Conservation (phyloP, 768 basidiomycete genomes). For the Daedaleopsis sinensis region DNA sequence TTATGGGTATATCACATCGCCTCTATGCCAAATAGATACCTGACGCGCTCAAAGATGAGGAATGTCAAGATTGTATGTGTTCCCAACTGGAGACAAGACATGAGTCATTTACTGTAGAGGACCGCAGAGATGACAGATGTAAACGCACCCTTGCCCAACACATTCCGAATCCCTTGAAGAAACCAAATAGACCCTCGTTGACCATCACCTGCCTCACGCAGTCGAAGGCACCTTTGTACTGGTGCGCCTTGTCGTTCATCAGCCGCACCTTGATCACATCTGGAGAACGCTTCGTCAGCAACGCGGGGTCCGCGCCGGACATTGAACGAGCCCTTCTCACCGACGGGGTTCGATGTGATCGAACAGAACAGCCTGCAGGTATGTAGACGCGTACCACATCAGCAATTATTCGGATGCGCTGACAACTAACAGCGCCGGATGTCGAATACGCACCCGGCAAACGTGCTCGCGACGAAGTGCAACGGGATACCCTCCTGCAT, state of each 20-base stretch:
- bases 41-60: constrained; percentile 37
- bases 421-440: too few relatives aligned
- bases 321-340: constrained; percentile 16
- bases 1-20: constrained; percentile 29
- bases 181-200: constrained; percentile 36
- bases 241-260: constrained; percentile 40
- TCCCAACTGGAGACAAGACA: constrained; percentile 31
- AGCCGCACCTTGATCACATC: constrained; percentile 42
- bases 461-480: constrained; percentile 36
- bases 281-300: neutral
- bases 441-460: constrained; percentile 33
- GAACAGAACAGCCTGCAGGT: constrained; percentile 36
- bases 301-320: neutral
- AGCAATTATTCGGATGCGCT: neutral
- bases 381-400: neutral
- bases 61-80: constrained; percentile 40
- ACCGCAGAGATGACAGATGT: neutral
- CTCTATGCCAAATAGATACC: constrained; percentile 34
- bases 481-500: constrained; percentile 39
- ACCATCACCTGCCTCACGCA: constrained; percentile 34
- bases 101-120: neutral
- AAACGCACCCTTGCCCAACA: constrained; percentile 40
- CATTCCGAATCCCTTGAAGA: constrained; percentile 44
- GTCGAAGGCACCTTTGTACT: constrained; percentile 32
- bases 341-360: constrained; percentile 40